Evolutionary conservation across 1,284 basidiomycete species (phyloP), one percentile per base, ranked within the genome.

Genomic region (Ustilago loliicola): DNA sequence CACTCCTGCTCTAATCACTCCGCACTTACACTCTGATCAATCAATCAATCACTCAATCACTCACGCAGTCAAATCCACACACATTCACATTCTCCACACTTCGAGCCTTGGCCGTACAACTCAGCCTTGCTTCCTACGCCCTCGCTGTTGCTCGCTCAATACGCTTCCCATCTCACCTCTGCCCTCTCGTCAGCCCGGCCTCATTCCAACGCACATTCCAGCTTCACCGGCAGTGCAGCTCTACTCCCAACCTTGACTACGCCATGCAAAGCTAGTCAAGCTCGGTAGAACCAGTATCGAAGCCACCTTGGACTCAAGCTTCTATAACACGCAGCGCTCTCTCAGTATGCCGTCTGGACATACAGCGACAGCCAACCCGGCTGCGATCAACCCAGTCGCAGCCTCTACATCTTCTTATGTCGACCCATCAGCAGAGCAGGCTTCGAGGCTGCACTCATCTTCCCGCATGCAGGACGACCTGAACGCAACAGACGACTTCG

Each of bases 401-500:
- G 58, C 54, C 32, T 40, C 50, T 3, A 34, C 52, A 23, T 53
- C 65, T 8, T 34, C 71, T 25, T 47, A 42, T 19, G 23, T 36
- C 7, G 68, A 56, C 4, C 19, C 62, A 5, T 11, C 27, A 13
- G 21, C 23, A n/a, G n/a, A 58, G 1, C 53, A 60, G 9, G 29
- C 71, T 15, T 42, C 61, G 8, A 45, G 21, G 15, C 29, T 38
- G 15, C 36, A 61, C 3, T 5, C 53, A 3, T 11, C 61, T n/a
- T 58, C 42, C 11, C 48, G 60, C 23, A 50, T 57, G 19, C 52
- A 66, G n/a, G 72, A 70, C 25, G 72, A 75, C 6, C 13, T 52
- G 10, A 47, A 62, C 13, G 61, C 61, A 4, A 61, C 57, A 32
- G 74, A 74, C 17, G 78, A 73, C 36, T 40, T 61, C 7, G 69